Evolutionary conservation across 2,329 filamentous ascomycete genomes (phyloP).

Genomic region (Botrytis deweyae): DNA sequence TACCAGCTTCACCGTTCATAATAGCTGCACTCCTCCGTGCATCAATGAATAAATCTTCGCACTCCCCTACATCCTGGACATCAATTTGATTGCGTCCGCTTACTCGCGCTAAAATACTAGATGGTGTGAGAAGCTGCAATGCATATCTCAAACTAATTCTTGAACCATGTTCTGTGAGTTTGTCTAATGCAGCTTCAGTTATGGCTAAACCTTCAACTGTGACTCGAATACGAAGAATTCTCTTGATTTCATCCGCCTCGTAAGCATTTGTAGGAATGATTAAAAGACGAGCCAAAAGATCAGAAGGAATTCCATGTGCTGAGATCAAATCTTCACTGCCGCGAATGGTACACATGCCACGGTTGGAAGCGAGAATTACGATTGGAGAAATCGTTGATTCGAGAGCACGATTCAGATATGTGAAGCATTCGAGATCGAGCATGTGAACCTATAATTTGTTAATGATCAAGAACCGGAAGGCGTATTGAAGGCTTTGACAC

Average conservation of each 20-base stretch:
- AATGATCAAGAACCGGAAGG: constrained; percentile 6
- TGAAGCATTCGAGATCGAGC: constrained; percentile 99
- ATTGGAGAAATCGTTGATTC: constrained; percentile 94
- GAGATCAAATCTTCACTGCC: constrained; percentile 80
- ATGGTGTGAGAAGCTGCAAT: constrained; percentile 70
- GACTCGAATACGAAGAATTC: constrained; percentile 82
- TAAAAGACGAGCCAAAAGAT: constrained; percentile 89
- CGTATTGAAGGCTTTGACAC: constrained; percentile 25
- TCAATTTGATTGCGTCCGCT: constrained; percentile 76
- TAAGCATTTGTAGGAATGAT: constrained; percentile 96
- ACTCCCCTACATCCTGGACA: constrained; percentile 74
- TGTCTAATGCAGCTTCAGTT: constrained; percentile 79
- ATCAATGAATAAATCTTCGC: constrained; percentile 81
- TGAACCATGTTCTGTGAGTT: constrained; percentile 82
- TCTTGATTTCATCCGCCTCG: constrained; percentile 82
- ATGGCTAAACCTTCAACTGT: constrained; percentile 79
- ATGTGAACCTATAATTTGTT: constrained; percentile 75
- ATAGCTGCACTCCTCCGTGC: constrained; percentile 74
- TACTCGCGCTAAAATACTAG: constrained; percentile 81
- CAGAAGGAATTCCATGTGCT: constrained; percentile 89
- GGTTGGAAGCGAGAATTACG: constrained; percentile 95
- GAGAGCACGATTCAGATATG: constrained; percentile 96
- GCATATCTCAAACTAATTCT: constrained; percentile 90
- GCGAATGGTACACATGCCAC: constrained; percentile 88
- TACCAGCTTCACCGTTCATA: constrained; percentile 61